These are phyloP conservation scores for Tetrapisispora pingtungensis DNA, from an alignment of 805 yeast species.

Conservation along the genomic window DNA sequence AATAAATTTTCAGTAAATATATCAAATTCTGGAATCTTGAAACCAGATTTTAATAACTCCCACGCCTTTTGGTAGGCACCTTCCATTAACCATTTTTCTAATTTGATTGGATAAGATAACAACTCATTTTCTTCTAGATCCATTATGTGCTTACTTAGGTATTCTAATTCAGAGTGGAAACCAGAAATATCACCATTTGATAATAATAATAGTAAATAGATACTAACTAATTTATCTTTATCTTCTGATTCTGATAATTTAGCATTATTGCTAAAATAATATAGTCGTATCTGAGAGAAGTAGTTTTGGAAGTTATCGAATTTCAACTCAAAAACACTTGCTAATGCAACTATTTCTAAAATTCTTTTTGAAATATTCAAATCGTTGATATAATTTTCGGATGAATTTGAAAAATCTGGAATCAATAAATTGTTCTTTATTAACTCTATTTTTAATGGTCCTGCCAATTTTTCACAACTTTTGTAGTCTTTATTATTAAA, in stretches of 20 bases:
- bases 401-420: conserved; percentile 38
- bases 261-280: conserved; percentile 41
- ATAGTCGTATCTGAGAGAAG: conserved; percentile 66
- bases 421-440: conserved; percentile 69
- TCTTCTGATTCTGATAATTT: conserved; percentile 41
- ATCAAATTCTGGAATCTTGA: conserved; percentile 57
- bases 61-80: conserved; percentile 92
- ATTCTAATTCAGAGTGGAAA: conserved; percentile 85
- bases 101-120: conserved; percentile 73
- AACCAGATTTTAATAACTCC: conserved; percentile 44
- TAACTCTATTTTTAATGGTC: conserved; percentile 67
- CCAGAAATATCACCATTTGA: conserved; percentile 77
- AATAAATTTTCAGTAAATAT: conserved; percentile 68
- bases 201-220: conserved; percentile 65
- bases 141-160: conserved; percentile 40
- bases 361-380: conserved; percentile 70
- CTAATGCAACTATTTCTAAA: conserved; percentile 79
- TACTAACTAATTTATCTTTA: conserved; percentile 61
- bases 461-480: conserved; percentile 50
- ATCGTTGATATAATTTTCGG: conserved; percentile 43
- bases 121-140: conserved; percentile 54
- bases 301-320: conserved; percentile 61
- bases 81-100: conserved; percentile 92
- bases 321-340: conserved; percentile 55
- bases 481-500: conserved; percentile 55